Conservation (phyloP, 2,329 filamentous ascomycete genomes). For the Sporothrix phasma region DNA sequence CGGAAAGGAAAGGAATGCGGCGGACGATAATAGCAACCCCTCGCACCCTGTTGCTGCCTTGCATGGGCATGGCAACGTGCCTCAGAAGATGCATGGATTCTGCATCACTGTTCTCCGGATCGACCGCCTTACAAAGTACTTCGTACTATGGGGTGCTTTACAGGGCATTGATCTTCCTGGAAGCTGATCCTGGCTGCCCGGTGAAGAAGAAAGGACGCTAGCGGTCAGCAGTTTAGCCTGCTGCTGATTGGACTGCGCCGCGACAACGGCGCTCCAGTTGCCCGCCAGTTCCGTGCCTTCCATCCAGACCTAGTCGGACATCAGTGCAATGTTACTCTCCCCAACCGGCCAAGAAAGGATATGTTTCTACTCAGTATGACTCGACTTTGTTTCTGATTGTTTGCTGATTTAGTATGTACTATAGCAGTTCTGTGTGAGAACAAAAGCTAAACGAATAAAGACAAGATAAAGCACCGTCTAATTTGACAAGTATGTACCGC, state of each 20-base stretch:
- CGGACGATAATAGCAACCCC: neutral
- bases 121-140: neutral
- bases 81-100: neutral
- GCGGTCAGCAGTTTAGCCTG: slow-evolving; percentile 10
- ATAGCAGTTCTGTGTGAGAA: no score
- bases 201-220: neutral
- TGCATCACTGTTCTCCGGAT: neutral
- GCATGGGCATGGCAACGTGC: neutral
- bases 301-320: neutral
- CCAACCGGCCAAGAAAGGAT: neutral
- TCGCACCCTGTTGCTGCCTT: neutral
- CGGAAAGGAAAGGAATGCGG: neutral
- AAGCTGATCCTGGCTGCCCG: neutral
- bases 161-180: no score
- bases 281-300: neutral
- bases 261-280: neutral
- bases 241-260: slow-evolving; percentile 13
- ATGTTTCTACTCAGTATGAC: neutral
- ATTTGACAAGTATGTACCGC: no score
- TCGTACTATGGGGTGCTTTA: no score
- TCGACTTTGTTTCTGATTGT: neutral
- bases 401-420: no score
- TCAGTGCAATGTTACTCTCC: neutral
- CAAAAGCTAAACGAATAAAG: no score
- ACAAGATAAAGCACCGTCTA: no score